Base-by-base conservation (phyloP, 805 yeast genomes). In the Candida palmyrensis region DNA sequence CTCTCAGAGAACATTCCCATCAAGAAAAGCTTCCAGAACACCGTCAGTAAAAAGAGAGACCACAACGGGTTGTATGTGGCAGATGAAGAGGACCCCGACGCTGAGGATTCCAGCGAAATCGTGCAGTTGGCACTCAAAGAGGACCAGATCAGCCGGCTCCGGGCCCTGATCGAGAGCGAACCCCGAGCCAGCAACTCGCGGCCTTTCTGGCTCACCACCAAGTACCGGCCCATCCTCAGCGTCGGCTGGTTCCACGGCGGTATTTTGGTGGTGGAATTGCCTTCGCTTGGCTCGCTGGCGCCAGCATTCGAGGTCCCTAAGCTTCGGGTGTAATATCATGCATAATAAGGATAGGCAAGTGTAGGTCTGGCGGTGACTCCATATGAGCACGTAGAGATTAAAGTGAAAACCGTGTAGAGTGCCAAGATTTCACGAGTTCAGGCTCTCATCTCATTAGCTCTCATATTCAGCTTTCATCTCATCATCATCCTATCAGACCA, bases 121-220 rank as follows among this genome's bases (percentile, higher is more conserved):
- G 40, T 56, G 35, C 58, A 53, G 33, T 35, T 45, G 11, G 51
- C 61, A 3, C 44, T 56, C 25, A 55, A 51, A 41, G 57, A 57
- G 40, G 45, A 49, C 36, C 57, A 55, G 40, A 49, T 56, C 21
- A 53, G 53, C 35, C 41, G 51, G 46, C 44, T 49, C 29, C 65
- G 71, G 49, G 66, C 46, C 23, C 42, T 69, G 41, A 68, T 71
- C 11, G 45, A 62, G 19, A 65, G 63, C 34, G 64, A 57, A 33
- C 67, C 63, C 32, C 55, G 51, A 23, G 51, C 55, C 16, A 57
- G 56, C 12, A 58, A 49, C 33, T 47, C 41, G 21, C 67, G 62
- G 32, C 71, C 82, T 14, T 88, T 79, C 56, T 87, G 89, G 80
- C 57, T 82, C 37, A 79, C 90, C 3, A 72, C 73, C 30, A 84